A percentile compares a stretch with the other conserved stretches of the same genome.
Conservation (phyloP, 352 stramenopile species). For the Phytophthora cryptogea region DNA sequence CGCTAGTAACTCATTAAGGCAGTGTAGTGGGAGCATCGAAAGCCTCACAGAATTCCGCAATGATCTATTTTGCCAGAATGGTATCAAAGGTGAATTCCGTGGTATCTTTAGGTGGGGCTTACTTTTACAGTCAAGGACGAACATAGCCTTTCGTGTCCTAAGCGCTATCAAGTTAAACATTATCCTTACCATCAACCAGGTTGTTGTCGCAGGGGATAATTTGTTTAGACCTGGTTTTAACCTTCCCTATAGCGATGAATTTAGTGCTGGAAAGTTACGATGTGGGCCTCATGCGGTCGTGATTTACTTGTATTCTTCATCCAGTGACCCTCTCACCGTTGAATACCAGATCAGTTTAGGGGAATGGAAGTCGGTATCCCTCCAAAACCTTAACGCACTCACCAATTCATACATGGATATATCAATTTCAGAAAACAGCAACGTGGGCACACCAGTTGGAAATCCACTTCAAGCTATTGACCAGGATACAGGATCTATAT, state of each 20-base stretch:
- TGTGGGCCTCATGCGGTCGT: constrained; percentile 19
- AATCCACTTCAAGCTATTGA: constrained; percentile 23
- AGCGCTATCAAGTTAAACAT: constrained; percentile 5
- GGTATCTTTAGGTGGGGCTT: constrained; percentile 22
- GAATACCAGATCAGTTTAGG: constrained; percentile 14
- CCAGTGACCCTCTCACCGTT: constrained; percentile 12
- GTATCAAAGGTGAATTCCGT: constrained; percentile 8
- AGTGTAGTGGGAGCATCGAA: constrained; percentile 14
- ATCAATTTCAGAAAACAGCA: constrained; percentile 29
- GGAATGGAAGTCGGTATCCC: constrained; percentile 19
- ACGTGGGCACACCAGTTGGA: constrained; percentile 11
- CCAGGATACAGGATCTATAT: constrained; percentile 16
- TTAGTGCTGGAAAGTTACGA: constrained; percentile 7
- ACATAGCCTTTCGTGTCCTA: constrained; percentile 19
- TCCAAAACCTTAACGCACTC: constrained; percentile 9
- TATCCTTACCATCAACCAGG: constrained; percentile 19
- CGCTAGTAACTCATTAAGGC: constrained; percentile 7
- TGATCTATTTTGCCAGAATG: constrained; percentile 4
- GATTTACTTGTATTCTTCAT: constrained; percentile 20
- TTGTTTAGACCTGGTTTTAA: constrained; percentile 20
- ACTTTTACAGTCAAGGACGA: constrained; percentile 9
- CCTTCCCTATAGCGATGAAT: constrained; percentile 20
- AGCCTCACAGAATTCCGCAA: constrained; percentile 11
- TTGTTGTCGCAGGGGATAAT: neutral
- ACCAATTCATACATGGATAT: constrained; percentile 4